phyloP scores from a whole-genome alignment of 2,329 filamentous ascomycete species.

The Ceratocystis harringtonii region DNA sequence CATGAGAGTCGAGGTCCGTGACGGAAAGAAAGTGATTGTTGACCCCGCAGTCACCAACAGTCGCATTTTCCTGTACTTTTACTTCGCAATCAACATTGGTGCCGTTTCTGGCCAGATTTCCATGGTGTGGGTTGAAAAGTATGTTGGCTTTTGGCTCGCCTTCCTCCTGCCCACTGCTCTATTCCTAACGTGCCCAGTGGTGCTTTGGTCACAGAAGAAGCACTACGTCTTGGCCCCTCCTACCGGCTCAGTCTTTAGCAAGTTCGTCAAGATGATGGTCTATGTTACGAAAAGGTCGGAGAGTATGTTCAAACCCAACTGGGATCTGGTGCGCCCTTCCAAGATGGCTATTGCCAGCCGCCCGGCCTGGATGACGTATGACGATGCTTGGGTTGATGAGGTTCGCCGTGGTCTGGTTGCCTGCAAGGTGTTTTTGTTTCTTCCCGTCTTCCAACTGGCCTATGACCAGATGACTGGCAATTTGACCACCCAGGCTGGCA shows the following conservation, averaged over 20 bases:
- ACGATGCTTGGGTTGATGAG: slow-evolving; percentile 72
- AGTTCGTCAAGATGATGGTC: slow-evolving; percentile 45
- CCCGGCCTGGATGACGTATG: slow-evolving; percentile 64
- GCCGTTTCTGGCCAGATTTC: slow-evolving; percentile 43
- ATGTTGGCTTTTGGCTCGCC: slow-evolving; percentile 60
- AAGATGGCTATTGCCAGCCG: slow-evolving; percentile 38
- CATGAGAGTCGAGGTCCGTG: slow-evolving; percentile 39
- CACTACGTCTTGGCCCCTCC: slow-evolving; percentile 49
- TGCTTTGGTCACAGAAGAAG: slow-evolving; percentile 45
- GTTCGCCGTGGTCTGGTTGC: slow-evolving; percentile 54
- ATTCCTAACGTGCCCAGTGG: slow-evolving; percentile 46
- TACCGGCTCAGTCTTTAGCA: slow-evolving; percentile 55
- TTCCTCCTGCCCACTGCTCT: slow-evolving; percentile 52
- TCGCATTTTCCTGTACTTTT: slow-evolving; percentile 51
- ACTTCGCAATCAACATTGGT: slow-evolving; percentile 48
- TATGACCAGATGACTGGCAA: slow-evolving; percentile 48
- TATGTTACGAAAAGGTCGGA: slow-evolving; percentile 49
- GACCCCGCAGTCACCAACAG: slow-evolving; percentile 54
- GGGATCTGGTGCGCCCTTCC: slow-evolving; percentile 55
- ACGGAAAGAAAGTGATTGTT: slow-evolving; percentile 53
- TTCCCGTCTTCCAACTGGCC: slow-evolving; percentile 46
- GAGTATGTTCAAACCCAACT: slow-evolving; percentile 48
- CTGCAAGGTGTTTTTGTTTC: slow-evolving; percentile 55
- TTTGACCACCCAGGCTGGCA: slow-evolving; percentile 47
- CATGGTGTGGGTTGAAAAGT: slow-evolving; percentile 63